phyloP scores from a whole-genome alignment of 2,329 filamentous ascomycete genomes.

The Paraconiothyrium sp. region DNA sequence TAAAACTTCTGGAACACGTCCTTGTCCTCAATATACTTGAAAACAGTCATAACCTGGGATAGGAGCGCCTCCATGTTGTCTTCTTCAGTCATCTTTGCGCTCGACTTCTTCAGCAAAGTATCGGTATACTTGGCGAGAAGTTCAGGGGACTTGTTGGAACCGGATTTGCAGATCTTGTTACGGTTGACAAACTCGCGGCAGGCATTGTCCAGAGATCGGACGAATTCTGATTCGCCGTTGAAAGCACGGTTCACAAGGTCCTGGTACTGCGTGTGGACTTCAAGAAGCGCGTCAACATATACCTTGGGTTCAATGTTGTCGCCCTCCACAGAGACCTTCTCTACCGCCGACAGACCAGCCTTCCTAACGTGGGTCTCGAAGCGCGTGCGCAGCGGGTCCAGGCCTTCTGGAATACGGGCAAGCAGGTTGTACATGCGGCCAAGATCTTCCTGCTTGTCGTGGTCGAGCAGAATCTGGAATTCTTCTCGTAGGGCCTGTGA shows the following conservation, averaged over 20 bases:
- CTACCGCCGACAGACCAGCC: conserved; percentile 85
- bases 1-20: conserved; percentile 99
- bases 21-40: conserved; percentile 99
- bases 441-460: conserved; percentile 94
- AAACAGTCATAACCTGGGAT: conserved; percentile 96
- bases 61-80: conserved; percentile 90
- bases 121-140: conserved; percentile 96
- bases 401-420: conserved; percentile 85
- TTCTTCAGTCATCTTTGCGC: conserved; percentile 90
- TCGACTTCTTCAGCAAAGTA: conserved; percentile 84
- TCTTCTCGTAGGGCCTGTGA: conserved; percentile 88
- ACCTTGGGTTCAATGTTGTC: conserved; percentile 95
- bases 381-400: conserved; percentile 84
- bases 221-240: conserved; percentile 95
- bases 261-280: conserved; percentile 94
- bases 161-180: conserved; percentile 93
- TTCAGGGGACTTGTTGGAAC: conserved; percentile 93
- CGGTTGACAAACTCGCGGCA: conserved; percentile 98
- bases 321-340: conserved; percentile 87
- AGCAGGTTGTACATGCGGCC: conserved; percentile 95
- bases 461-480: conserved; percentile 92
- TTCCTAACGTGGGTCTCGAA: conserved; percentile 95
- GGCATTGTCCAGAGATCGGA: conserved; percentile 93
- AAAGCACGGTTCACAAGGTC: conserved; percentile 92
- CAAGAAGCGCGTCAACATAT: conserved; percentile 93